Evolutionary conservation across 2,329 filamentous ascomycete species (phyloP).

Genomic region (Chrysosporium keratinophilum): DNA sequence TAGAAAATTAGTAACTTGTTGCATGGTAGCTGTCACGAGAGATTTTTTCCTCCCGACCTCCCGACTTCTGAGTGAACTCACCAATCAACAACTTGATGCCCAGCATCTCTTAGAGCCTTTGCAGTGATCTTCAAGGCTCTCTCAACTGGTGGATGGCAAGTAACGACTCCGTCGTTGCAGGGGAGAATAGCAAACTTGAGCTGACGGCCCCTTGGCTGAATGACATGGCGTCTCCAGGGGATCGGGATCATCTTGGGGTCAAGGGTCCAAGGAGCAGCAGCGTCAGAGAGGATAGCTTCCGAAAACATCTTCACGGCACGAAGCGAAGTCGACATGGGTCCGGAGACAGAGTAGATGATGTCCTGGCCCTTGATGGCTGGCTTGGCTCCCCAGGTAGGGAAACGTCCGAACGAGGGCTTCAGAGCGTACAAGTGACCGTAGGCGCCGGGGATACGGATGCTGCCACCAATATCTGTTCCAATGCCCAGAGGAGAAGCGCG

Average conservation of each 20-base stretch:
- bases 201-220: slow-evolving; percentile 22
- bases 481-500: slow-evolving; percentile 47
- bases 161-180: slow-evolving; percentile 40
- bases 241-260: slow-evolving; percentile 57
- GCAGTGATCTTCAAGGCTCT: slow-evolving; percentile 45
- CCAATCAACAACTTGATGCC: slow-evolving; percentile 36
- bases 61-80: slow-evolving; percentile 1
- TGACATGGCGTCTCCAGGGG: slow-evolving; percentile 48
- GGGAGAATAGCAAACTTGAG: slow-evolving; percentile 48
- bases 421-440: slow-evolving; percentile 51
- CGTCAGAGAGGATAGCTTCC: slow-evolving; percentile 42
- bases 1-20: background rate
- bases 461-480: slow-evolving; percentile 46
- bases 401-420: slow-evolving; percentile 44
- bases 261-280: slow-evolving; percentile 51
- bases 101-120: slow-evolving; percentile 39
- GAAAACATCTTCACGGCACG: slow-evolving; percentile 47
- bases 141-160: slow-evolving; percentile 48
- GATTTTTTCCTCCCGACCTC: background rate
- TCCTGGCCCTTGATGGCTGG: slow-evolving; percentile 57
- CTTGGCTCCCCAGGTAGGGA: slow-evolving; percentile 50
- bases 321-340: slow-evolving; percentile 50
- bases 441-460: slow-evolving; percentile 48
- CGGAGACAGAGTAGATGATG: slow-evolving; percentile 51
- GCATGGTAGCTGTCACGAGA: too few species aligned